Percentiles rank a stretch among this genome's conserved stretches.
phyloP scores from a whole-genome alignment of 2,329 filamentous ascomycete genomes.

The Neofusicoccum parvum region DNA sequence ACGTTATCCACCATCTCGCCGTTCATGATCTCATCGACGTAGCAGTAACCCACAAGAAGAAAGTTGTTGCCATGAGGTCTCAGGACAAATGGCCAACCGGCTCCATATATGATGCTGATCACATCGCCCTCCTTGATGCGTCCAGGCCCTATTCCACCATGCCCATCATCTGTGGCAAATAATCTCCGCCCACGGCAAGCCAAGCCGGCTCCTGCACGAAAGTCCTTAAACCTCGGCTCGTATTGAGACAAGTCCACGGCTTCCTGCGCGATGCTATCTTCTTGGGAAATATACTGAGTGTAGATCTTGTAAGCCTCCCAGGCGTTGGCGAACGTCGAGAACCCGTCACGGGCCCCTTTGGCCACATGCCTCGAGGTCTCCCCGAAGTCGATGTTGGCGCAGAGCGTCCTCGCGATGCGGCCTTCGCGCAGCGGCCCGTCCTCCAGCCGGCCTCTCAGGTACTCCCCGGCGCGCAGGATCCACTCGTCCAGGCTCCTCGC shows the following conservation, averaged over 20 bases:
- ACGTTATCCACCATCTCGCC: not conserved
- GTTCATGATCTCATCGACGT: not conserved
- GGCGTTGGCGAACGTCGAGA: not conserved
- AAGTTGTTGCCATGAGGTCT: not conserved
- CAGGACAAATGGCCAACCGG: not conserved
- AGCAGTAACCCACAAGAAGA: not conserved
- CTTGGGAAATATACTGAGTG: not conserved
- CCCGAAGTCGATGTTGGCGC: not conserved
- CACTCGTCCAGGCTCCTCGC: not conserved
- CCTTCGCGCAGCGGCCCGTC: not conserved
- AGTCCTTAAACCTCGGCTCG: not conserved
- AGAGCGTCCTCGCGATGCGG: not conserved
- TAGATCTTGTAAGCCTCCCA: not conserved
- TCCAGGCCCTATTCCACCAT: not conserved
- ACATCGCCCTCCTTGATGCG: not conserved
- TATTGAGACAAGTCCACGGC: not conserved
- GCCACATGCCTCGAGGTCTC: not conserved
- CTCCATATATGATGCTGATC: not conserved
- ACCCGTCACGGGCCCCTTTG: not conserved
- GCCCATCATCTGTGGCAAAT: not conserved
- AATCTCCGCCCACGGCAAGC: not conserved
- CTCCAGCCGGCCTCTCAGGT: not conserved
- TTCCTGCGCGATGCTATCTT: not conserved
- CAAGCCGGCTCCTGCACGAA: not conserved
- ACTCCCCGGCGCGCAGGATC: not conserved